These are phyloP conservation scores for Penicillium corylophilum DNA, from an alignment of 2,329 filamentous ascomycete species.

Conservation along the genomic window DNA sequence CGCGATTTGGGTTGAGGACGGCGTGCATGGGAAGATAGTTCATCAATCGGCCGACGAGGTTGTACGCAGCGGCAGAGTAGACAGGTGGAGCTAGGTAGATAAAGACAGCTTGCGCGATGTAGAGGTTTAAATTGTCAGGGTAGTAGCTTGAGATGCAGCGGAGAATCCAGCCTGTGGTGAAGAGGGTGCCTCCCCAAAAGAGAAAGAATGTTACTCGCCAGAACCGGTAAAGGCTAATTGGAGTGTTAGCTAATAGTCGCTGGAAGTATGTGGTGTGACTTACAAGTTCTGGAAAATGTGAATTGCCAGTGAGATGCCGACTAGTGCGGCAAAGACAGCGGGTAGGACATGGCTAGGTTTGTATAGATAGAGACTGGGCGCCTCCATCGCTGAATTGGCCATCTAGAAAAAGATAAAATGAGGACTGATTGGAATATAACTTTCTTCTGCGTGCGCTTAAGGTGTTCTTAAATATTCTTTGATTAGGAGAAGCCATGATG, in stretches of 20 bases:
- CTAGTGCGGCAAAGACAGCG: conserved; percentile 32
- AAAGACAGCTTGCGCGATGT: conserved; percentile 36
- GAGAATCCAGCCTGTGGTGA: conserved; percentile 39
- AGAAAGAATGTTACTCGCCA: conserved; percentile 41
- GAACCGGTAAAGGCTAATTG: conserved; percentile 28
- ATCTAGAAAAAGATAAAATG: neutral
- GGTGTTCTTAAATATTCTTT: conserved; percentile 10
- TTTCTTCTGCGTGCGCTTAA: neutral
- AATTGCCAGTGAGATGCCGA: conserved; percentile 30
- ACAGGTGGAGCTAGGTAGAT: conserved; percentile 37
- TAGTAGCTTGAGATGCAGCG: conserved; percentile 31
- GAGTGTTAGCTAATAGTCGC: neutral
- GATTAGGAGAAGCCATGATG: neutral
- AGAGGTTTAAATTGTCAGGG: conserved; percentile 29
- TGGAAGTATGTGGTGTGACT: conserved; percentile 1
- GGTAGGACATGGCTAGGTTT: conserved; percentile 34
- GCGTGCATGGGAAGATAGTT: conserved; percentile 41
- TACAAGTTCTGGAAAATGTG: conserved; percentile 38
- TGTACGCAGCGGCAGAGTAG: conserved; percentile 40
- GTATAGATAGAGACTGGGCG: conserved; percentile 27
- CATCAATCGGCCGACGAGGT: conserved; percentile 38
- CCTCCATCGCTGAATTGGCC: conserved; percentile 1
- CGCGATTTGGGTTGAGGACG: conserved; percentile 36
- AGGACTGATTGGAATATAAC: neutral
- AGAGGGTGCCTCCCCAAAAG: conserved; percentile 36